Evolutionary conservation across 176 grass and related monocot genomes (phyloP), one percentile per base, ranked within the genome.

Genomic region (Tillandsia fasciculata): DNA sequence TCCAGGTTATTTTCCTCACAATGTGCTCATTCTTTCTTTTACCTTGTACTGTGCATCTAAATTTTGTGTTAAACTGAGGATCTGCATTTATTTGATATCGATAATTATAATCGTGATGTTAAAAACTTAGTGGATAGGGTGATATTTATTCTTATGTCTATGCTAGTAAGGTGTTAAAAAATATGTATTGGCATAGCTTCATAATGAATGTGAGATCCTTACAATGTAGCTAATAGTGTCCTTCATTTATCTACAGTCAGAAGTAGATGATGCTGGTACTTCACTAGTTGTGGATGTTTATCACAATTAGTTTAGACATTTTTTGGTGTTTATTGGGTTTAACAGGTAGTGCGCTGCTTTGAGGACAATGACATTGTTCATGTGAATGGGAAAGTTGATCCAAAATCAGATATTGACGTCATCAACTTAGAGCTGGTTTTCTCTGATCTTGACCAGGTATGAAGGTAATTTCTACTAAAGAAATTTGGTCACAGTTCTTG

Each of bases 321-420:
- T 20, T 59, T 58, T 15, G 48, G 8, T 76, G 23, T 79, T 79
- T 64, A 8, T 11, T 49, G 11, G 68, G 51, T 76, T 77, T 26
- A 49, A 72, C 70, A 97, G 93, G 94, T 97, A 28, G 94, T 97
- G 52, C 84, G 89, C 65, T 97, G 94, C 72, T 97, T 97, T 77
- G 94, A 97, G 77, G 94, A 97, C 73, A 87, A 92, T 67, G 89
- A 97, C 81, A 83, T 97, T 53, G 77, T 97, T 71, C 94, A 97
- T 83, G 89, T 97, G 58, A 92, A 90, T 65, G 94, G 94, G 59
- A 92, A 90, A 80, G 77, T 92, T 57, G 94, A 92, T 83, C 94
- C 94, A 29, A 92, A 87, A 64, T 90, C 94, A 83, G 94, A 97
- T 79, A 92, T 97, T 64, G 94, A 97, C 70, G 86, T 97, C 24